These are phyloP conservation scores for Botryobasidium botryosum DNA, from an alignment of 768 basidiomycete species.

Conservation along the genomic window DNA sequence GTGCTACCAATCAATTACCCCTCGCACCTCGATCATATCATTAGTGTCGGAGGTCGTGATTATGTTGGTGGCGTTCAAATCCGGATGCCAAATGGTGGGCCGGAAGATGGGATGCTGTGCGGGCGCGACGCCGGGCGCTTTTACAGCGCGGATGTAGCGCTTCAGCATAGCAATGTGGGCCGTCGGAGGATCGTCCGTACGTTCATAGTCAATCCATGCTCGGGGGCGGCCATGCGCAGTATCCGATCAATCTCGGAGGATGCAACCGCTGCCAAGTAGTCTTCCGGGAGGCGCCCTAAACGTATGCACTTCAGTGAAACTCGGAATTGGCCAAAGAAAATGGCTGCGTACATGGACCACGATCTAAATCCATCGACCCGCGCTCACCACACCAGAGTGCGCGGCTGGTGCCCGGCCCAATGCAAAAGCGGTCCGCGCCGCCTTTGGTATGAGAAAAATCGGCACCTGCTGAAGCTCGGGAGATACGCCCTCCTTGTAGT, in stretches of 20 bases:
- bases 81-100: constrained; percentile 14
- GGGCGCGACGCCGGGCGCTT: not conserved
- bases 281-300: not conserved
- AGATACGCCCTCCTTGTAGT: constrained; percentile 15
- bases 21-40: not conserved
- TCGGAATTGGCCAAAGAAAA: not conserved
- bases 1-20: constrained; percentile 14
- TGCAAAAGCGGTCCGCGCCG: too few relatives aligned
- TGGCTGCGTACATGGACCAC: not conserved
- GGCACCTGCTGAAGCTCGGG: not conserved
- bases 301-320: not conserved
- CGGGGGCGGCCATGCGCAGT: not conserved
- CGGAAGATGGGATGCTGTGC: not conserved
- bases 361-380: too few relatives aligned
- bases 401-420: constrained; percentile 19
- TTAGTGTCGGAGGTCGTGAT: constrained; percentile 11
- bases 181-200: not conserved
- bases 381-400: constrained; percentile 20
- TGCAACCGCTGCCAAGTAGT: not conserved
- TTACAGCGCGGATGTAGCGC: not conserved
- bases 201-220: not conserved
- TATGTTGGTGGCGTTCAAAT: constrained; percentile 12
- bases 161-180: not conserved
- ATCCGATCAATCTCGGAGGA: not conserved
- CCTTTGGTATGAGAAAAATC: constrained; percentile 13